Evolutionary conservation across 805 yeast genomes (phyloP), one percentile per base, ranked within the genome.

Genomic region (Pichia insulana): DNA sequence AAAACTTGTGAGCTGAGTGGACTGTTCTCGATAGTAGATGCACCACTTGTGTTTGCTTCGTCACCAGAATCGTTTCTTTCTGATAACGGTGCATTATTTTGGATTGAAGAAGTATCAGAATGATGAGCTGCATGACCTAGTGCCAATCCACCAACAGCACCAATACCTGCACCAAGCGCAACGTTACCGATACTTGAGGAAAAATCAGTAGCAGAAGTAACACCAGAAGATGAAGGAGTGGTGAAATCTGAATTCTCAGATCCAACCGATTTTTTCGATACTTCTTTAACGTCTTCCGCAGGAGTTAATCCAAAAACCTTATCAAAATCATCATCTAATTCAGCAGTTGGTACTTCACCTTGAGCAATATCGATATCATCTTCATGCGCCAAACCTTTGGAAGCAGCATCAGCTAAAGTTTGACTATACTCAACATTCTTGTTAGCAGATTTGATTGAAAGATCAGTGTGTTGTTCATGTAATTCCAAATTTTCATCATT

Each of bases 11-110:
- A 52, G 39, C 61, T 57, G 36, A 56, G 46, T 12, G 54, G 50
- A 11, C 61, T 56, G 20, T 57, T 55, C 45, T 53, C 64, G 28
- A 48, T 62, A 33, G 59, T 54, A 2, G 64, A 60, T 2, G 62
- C 56, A 9, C 62, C 46, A 34, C 60, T 68, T 33, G 63, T 59
- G 7, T 72, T 61, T 15, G 57, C 57, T 45, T 74, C 78, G 13
- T 69, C 60, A 47, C 25, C 25, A 8, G 25, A 6, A 22, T 80
- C 96, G 48, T 84, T 95, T 46, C 96, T 78, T 7, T 87, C 95
- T 18, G 95, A 84, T 62, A 78, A 76, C 0, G 97, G 89, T 2
- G 97, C 87, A 59, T 90, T 88, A 63, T 89, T 89, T 53, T 83
- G 90, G 28, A 88, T 94, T 35, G 95, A 84, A 0, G 96, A 87